Conservation (phyloP, 805 yeast genomes). For the Candida railenensis region DNA sequence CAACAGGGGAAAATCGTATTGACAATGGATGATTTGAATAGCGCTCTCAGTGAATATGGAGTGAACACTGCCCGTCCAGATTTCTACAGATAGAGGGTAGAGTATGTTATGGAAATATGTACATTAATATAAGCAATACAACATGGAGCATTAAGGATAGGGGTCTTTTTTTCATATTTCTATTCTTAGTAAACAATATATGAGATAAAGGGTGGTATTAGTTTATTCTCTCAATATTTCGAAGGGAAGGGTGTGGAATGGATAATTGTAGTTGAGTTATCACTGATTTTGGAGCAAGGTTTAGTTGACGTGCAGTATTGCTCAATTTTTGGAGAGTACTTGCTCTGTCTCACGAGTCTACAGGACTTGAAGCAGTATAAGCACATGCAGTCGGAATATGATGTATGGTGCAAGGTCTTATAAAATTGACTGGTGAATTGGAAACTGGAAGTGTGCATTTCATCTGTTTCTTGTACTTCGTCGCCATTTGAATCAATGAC, state of each 20-base stretch:
- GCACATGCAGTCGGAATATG: constrained; percentile 4
- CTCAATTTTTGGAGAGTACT: background rate
- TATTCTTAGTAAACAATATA: background rate
- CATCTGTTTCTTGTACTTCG: background rate
- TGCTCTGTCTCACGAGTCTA: constrained; percentile 2
- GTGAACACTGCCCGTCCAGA: constrained; percentile 89
- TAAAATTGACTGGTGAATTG: constrained; percentile 3
- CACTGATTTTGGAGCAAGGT: background rate
- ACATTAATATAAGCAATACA: background rate
- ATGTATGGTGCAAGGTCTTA: background rate
- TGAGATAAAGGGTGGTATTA: background rate
- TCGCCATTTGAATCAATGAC: constrained; percentile 1
- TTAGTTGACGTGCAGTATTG: background rate
- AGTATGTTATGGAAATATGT: background rate
- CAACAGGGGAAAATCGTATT: constrained; percentile 78
- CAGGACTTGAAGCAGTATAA: constrained; percentile 3
- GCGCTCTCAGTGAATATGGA: constrained; percentile 91
- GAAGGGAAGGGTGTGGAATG: background rate
- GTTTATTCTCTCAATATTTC: background rate
- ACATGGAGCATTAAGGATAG: no score
- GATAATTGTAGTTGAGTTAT: background rate
- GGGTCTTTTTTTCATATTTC: no score
- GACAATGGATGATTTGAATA: constrained; percentile 90
- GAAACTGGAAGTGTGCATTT: background rate
- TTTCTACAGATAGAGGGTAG: constrained; percentile 65